phyloP scores from a whole-genome alignment of 805 yeast genomes.

The Wickerhamiella brachini region DNA sequence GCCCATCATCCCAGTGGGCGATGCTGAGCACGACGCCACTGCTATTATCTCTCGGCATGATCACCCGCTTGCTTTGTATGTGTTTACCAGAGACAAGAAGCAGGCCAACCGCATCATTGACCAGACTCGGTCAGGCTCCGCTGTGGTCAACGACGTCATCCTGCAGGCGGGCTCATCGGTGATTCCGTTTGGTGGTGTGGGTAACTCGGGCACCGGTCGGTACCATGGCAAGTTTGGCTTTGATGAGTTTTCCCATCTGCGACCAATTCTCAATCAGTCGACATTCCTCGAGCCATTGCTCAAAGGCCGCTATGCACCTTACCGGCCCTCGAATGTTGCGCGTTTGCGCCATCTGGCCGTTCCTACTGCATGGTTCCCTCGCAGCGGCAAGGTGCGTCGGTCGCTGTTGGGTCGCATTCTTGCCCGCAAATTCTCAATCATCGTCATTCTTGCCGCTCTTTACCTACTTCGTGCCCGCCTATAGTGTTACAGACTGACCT shows the following conservation, averaged over 20 bases:
- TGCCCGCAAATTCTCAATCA: constrained; percentile 5
- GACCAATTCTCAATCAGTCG: constrained; percentile 53
- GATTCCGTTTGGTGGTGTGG: constrained; percentile 89
- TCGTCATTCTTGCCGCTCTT: constrained; percentile 7
- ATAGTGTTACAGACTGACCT: too few relatives aligned
- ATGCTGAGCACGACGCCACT: constrained; percentile 19
- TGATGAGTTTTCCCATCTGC: constrained; percentile 61
- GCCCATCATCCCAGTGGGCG: constrained; percentile 48
- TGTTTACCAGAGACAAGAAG: constrained; percentile 37
- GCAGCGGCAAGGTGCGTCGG: constrained; percentile 25
- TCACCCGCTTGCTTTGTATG: constrained; percentile 70
- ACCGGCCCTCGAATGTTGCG: constrained; percentile 24
- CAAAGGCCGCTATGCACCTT: constrained; percentile 57
- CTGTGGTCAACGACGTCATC: constrained; percentile 54
- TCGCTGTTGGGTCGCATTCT: constrained; percentile 11
- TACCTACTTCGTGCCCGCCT: neutral
- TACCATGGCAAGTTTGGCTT: constrained; percentile 67
- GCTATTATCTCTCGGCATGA: constrained; percentile 35
- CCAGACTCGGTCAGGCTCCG: constrained; percentile 57
- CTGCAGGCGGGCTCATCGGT: constrained; percentile 52
- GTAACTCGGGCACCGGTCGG: constrained; percentile 66
- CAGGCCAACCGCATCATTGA: constrained; percentile 38
- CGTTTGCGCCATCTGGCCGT: constrained; percentile 22
- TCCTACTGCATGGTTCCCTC: constrained; percentile 25
- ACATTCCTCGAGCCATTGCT: constrained; percentile 47